Evolutionary conservation across 2,329 filamentous ascomycete genomes (phyloP), one percentile per base, ranked within the genome.

Genomic region (Phialocephala subalpina): DNA sequence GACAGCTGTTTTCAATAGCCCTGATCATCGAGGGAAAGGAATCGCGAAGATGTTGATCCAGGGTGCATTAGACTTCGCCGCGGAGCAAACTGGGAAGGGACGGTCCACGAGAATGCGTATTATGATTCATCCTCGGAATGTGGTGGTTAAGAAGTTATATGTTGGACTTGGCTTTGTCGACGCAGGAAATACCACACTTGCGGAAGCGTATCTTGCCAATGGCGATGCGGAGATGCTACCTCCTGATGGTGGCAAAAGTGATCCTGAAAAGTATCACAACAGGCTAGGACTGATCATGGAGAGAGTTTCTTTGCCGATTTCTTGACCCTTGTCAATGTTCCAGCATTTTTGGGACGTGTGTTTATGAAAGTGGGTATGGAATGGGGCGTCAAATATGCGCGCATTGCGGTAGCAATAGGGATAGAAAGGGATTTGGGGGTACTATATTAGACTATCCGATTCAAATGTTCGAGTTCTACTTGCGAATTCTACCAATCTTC

Each of bases 41-140:
- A 55, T 70, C 57, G 73, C 66, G 60, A 76, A 70, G 67, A 70
- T 59, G 60, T 57, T 73, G 29, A 69, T 73, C 11, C 57, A 66
- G 12, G 58, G 53, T 3, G 67, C 67, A 20, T 27, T 66, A 68
- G 63, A 70, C 35, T 68, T 75, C 71, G 60, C 70, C 65, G 33
- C 40, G 5, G 16, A 60, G 40, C 6, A 73, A 68, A 62, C 66
- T 36, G 62, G 58, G 4, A 38, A 38, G 3, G 53, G 52, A 60
- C 27, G 58, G 40, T 55, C 6, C 12, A 61, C 72, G 18, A 65
- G 73, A 35, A 67, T 77, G 29, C 68, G 76, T 12, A 68, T 77
- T n/a, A 74, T 77, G 59, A 71, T 77, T 20, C 74, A 76, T 68
- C 70, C 71, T 9, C 66, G 67, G 5, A 77, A 77, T 57, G 49